Evolutionary conservation across 306 rosid species (phyloP), one percentile per base, ranked within the genome.

Genomic region (Echinosophora koreensis): DNA sequence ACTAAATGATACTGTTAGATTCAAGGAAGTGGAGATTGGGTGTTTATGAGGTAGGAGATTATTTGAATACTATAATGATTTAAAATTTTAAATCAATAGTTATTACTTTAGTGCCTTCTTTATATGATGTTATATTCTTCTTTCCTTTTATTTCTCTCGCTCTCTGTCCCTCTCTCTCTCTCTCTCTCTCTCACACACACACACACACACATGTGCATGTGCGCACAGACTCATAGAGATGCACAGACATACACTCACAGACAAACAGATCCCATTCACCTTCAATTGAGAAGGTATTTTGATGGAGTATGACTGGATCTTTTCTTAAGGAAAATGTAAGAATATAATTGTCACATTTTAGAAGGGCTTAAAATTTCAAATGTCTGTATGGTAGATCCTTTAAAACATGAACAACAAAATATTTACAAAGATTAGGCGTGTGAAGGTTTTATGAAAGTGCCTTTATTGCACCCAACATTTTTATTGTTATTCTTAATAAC

Each of bases 21-120:
- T 49, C 64, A 62, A 42, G 32, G 55, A 57, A 67, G 37, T 64
- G 27, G 54, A 55, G 41, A 10, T 82, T 74, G 82, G 18, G 63
- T 13, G 32, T 82, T 66, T 69, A 41, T 35, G 49, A 47, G 56
- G 68, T 66, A 5, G 78, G 22, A 52, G 57, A 38, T 59, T 49
- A 22, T 49, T 15, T 71, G 67, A 18, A 60, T 44, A 49, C 37
- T 55, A 6, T 55, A 3, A 6, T 47, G 27, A 17, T 17, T 54
- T 39, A 22, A 22, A 22, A 22, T 22, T 22, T 22, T 22, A 3
- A 38, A 17, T 34, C n/a, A 59, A 14, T 50, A 9, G 28, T 32
- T 67, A 61, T 37, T 66, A 64, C 12, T 35, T 30, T 57, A 57
- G 64, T 67, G 75, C 16, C 63, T 74, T 17, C 5, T 44, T 28